Percentiles rank a stretch among this genome's conserved stretches.
These are phyloP conservation scores for Globisporangium barbulae DNA, from an alignment of 352 stramenopile genomes.

Conservation along the genomic window DNA sequence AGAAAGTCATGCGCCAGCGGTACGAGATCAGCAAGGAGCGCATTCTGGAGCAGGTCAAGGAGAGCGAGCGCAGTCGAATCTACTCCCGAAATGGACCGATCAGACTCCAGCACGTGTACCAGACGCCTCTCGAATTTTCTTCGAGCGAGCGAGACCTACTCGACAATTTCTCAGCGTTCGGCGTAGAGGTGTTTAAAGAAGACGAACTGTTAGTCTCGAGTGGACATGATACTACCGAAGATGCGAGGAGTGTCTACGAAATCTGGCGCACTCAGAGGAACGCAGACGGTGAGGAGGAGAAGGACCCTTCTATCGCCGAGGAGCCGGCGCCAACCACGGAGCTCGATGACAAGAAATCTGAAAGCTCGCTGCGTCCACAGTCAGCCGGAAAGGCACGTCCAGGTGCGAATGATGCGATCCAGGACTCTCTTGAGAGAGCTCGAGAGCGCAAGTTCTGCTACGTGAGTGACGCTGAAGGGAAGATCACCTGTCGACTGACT, in stretches of 20 bases:
- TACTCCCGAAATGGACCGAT: conserved; percentile 48
- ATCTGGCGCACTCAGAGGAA: conserved; percentile 20
- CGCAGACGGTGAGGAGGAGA: background rate
- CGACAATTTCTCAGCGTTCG: conserved; percentile 28
- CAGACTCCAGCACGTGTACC: conserved; percentile 43
- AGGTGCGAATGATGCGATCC: conserved; percentile 6
- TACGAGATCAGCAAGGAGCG: conserved; percentile 38
- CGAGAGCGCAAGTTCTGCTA: conserved; percentile 22
- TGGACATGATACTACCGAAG: background rate
- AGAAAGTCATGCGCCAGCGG: conserved; percentile 39
- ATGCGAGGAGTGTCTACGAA: conserved; percentile 17
- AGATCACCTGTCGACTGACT: conserved; percentile 33
- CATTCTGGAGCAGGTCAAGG: conserved; percentile 45
- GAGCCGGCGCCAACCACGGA: background rate
- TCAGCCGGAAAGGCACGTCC: background rate
- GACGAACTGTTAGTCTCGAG: background rate
- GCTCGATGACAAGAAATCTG: background rate
- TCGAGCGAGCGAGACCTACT: conserved; percentile 53
- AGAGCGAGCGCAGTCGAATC: conserved; percentile 54
- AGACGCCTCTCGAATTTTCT: conserved; percentile 31
- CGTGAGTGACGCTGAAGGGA: conserved; percentile 36
- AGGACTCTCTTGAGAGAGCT: conserved; percentile 9
- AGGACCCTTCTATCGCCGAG: background rate
- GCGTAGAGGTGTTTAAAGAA: conserved; percentile 25
- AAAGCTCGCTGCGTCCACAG: background rate